phyloP scores from a whole-genome alignment of 495 filamentous ascomycete species.

The Rusavskia elegans region DNA sequence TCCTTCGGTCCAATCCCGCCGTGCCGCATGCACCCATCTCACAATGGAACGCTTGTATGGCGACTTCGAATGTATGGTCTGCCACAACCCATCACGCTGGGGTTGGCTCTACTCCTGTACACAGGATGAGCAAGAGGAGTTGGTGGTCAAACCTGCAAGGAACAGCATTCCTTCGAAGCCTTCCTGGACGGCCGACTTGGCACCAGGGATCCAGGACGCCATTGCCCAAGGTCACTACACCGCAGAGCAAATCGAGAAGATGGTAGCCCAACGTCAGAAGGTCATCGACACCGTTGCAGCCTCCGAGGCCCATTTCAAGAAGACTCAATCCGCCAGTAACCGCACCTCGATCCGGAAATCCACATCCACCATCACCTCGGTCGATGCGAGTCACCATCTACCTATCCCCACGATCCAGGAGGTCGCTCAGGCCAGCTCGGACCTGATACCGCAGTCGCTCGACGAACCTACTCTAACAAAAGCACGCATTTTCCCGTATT shows the following conservation, averaged over 20 bases:
- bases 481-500: conserved; percentile 30
- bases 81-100: conserved; percentile 27
- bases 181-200: conserved; percentile 20
- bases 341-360: not conserved
- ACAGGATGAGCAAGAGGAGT: conserved; percentile 28
- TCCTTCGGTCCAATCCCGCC: conserved; percentile 9
- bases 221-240: conserved; percentile 37
- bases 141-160: conserved; percentile 1
- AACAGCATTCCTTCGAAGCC: conserved; percentile 17
- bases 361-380: not conserved
- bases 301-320: conserved; percentile 1
- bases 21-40: conserved; percentile 38
- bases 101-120: conserved; percentile 56
- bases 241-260: conserved; percentile 24
- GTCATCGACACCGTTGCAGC: conserved; percentile 14
- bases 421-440: not conserved
- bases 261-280: conserved; percentile 23
- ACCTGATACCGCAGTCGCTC: conserved; percentile 2
- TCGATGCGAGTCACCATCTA: conserved; percentile 4
- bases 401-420: conserved; percentile 8
- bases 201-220: conserved; percentile 24
- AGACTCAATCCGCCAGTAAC: not conserved
- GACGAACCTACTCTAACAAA: not conserved
- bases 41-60: conserved; percentile 41
- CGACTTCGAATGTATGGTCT: conserved; percentile 31